Percentiles rank a stretch among this genome's conserved stretches.
Evolutionary conservation across 495 filamentous ascomycete species (phyloP).

Genomic region (Penicillium egyptiacum): DNA sequence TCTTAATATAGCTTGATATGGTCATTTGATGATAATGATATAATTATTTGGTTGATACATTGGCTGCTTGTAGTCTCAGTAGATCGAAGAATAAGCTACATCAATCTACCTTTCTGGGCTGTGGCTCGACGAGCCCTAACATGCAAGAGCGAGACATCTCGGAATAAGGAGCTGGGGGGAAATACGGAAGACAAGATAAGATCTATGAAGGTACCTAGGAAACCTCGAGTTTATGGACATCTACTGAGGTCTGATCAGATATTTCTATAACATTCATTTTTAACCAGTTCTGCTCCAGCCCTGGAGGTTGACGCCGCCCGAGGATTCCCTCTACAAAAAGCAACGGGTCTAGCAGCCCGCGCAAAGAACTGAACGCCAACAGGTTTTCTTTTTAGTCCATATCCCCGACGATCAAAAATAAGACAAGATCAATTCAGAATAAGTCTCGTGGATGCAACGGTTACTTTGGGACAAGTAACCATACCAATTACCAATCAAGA

Average conservation of each 20-base stretch:
- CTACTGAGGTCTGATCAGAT: neutral
- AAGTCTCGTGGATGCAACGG: slow-evolving; percentile 16
- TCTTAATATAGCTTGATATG: neutral
- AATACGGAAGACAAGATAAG: neutral
- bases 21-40: slow-evolving; percentile 2
- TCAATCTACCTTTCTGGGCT: neutral
- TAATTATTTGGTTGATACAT: neutral
- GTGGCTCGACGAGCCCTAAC: neutral
- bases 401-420: slow-evolving; percentile 5
- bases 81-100: neutral
- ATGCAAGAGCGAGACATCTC: neutral
- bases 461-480: slow-evolving; percentile 14
- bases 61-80: neutral
- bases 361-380: slow-evolving; percentile 23
- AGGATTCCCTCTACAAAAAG: slow-evolving; percentile 18
- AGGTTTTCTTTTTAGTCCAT: slow-evolving; percentile 21
- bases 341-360: slow-evolving; percentile 13
- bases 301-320: slow-evolving; percentile 24
- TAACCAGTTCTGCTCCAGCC: slow-evolving; percentile 21
- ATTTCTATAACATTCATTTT: slow-evolving; percentile 19
- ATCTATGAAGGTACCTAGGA: neutral
- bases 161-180: neutral
- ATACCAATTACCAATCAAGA: neutral
- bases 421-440: neutral
- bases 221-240: neutral